Evolutionary conservation across 78 protist species (phyloP).

Genomic region (Tieghemostelium lacteum): DNA sequence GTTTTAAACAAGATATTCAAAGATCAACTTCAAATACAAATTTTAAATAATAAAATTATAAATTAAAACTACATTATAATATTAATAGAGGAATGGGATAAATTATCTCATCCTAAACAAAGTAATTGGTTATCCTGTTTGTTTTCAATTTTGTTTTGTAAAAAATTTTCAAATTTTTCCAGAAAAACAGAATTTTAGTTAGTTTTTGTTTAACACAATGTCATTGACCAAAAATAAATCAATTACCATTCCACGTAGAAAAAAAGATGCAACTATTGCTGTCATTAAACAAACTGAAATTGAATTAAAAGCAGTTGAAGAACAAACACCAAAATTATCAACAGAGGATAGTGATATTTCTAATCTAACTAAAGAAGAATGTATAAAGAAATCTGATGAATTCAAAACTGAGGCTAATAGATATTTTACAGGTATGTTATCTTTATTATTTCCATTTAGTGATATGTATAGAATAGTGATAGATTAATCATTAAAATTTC

Average conservation of each 20-base stretch:
- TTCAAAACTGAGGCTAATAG: slow-evolving; percentile 70
- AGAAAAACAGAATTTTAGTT: no score
- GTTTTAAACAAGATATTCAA: slow-evolving; percentile 24
- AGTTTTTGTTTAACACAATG: no score
- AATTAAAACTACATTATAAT: no score
- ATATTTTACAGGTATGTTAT: slow-evolving; percentile 40
- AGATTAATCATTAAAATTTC: neutral
- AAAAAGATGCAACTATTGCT: slow-evolving; percentile 37
- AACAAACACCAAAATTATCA: neutral
- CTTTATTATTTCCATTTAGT: neutral
- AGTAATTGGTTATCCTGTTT: no score
- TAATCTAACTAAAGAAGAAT: slow-evolving; percentile 28
- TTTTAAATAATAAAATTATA: no score
- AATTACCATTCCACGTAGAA: slow-evolving; percentile 42
- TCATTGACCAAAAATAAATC: slow-evolving; percentile 13
- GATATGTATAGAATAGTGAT: neutral
- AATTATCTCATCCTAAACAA: no score
- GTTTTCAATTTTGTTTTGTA: no score
- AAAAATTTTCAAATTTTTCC: no score
- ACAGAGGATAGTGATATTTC: slow-evolving; percentile 13
- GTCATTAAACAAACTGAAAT: neutral
- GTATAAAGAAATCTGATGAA: slow-evolving; percentile 59
- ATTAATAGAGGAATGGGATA: no score
- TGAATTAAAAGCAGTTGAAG: neutral
- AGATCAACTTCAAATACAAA: neutral